Evolutionary conservation across 768 basidiomycete genomes (phyloP).

Genomic region (Amanita molliuscula): DNA sequence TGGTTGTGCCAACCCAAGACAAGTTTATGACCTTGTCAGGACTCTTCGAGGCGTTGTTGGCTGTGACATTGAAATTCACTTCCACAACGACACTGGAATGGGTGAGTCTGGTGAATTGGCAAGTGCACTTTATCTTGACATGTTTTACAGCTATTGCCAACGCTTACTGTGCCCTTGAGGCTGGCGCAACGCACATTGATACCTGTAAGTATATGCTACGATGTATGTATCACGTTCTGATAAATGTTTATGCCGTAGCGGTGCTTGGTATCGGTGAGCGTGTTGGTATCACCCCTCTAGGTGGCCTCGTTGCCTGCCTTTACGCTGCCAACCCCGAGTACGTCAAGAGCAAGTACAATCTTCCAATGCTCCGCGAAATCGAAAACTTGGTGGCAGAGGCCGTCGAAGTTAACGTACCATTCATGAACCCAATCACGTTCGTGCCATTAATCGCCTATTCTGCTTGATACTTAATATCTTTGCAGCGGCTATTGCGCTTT

Average conservation of each 20-base stretch:
- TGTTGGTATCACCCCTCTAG: conserved; percentile 97
- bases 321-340: conserved; percentile 97
- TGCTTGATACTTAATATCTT: neutral
- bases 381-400: conserved; percentile 99
- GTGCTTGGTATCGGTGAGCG: conserved; percentile 98
- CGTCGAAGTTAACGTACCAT: conserved; percentile 95
- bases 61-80: conserved; percentile 96
- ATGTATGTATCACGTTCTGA: neutral
- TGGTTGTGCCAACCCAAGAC: conserved; percentile 96
- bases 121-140: neutral
- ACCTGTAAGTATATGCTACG: conserved; percentile 53
- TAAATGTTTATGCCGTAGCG: conserved; percentile 31
- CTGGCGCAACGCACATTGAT: conserved; percentile 98
- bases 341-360: conserved; percentile 99
- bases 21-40: conserved; percentile 96
- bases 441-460: conserved; percentile 13
- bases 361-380: conserved; percentile 93
- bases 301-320: conserved; percentile 92
- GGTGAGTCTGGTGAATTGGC: conserved; percentile 30
- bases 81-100: conserved; percentile 99
- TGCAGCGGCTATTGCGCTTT: conserved; percentile 95
- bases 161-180: conserved; percentile 95
- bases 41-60: conserved; percentile 93
- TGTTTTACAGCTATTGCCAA: conserved; percentile 77
- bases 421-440: conserved; percentile 91